A percentile compares a stretch with the other conserved stretches of the same genome.
phyloP scores from a whole-genome alignment of 495 filamentous ascomycete species.

The Astrothelium macrocarpum region DNA sequence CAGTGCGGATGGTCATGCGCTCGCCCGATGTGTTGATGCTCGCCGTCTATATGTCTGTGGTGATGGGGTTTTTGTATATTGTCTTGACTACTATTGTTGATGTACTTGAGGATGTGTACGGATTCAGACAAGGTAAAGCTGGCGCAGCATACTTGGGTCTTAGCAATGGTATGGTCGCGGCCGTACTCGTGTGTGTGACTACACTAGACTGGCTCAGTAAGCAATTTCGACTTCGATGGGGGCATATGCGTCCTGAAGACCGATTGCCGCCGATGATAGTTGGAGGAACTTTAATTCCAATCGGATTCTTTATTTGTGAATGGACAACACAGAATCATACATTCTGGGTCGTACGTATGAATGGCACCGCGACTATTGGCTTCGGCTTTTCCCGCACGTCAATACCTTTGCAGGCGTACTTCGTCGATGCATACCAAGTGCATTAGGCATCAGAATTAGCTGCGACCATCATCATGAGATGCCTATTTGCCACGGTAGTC shows the following conservation, averaged over 20 bases:
- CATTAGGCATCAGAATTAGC: not conserved
- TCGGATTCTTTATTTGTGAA: not conserved
- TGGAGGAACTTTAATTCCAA: conserved; percentile 4
- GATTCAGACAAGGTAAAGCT: conserved; percentile 36
- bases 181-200: conserved; percentile 20
- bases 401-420: not conserved
- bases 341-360: not conserved
- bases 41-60: conserved; percentile 40
- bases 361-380: not conserved
- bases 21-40: conserved; percentile 42
- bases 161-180: conserved; percentile 44
- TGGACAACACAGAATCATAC: not conserved
- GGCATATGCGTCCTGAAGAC: conserved; percentile 36
- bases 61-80: conserved; percentile 47
- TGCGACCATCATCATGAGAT: not conserved
- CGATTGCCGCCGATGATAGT: conserved; percentile 42
- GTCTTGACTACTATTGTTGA: conserved; percentile 43
- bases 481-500: not conserved
- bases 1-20: conserved; percentile 38
- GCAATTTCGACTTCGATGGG: no score
- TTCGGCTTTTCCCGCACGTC: not conserved
- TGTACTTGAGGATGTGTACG: conserved; percentile 40
- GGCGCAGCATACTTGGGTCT: conserved; percentile 44
- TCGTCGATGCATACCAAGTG: not conserved
- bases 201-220: no score